Base-by-base conservation (phyloP, 352 stramenopile species). In the Phytophthora syringae region DNA sequence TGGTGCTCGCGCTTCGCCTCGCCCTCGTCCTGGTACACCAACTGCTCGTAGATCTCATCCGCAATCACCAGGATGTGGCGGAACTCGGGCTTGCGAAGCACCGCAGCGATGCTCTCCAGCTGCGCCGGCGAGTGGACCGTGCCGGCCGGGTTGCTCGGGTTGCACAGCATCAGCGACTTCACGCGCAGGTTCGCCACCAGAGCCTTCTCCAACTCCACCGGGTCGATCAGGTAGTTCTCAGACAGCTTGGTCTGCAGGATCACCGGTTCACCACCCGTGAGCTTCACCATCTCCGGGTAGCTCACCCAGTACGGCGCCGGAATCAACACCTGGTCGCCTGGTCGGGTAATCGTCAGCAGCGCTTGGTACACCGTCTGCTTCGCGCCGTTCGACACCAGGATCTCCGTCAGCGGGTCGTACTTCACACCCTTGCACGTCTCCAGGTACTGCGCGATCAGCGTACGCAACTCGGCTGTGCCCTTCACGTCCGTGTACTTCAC, bases 31-130 rank as follows among this genome's bases (percentile, higher is more conserved):
- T 94, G 79, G 81, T 98, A 99, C 10, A 98, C 79, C 32, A 99
- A 77, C 44, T 96, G 83, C 76, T 99, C 96, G 65, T 99, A 99
- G 53, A 99, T 99, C 77, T 99, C 96, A 78, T 99, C 96, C 11
- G 89, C 76, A 53, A 99, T 67, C 24, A 98, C 78, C 25, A 92
- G 65, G 28, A 98, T 82, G 51, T 97, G 80, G 48, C 79, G 77
- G 68, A 86, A 88, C 25, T 80, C 65, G 22, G 79, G 79, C 62
- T 86, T 84, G 44, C 76, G 74, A 5, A 90, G 63, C 39, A 90
- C 77, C 0, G 61, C 72, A 39, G 82, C 82, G 43, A 90, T 88
- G 53, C 74, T 59, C 34, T 82, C 75, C 12, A 90, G 62, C 24
- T 84, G 77, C 13, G 79, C 64, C 36, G 76, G 73, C 27, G 78